Evolutionary conservation across 2,329 filamentous ascomycete genomes (phyloP).

Genomic region (Colletotrichum navitas): DNA sequence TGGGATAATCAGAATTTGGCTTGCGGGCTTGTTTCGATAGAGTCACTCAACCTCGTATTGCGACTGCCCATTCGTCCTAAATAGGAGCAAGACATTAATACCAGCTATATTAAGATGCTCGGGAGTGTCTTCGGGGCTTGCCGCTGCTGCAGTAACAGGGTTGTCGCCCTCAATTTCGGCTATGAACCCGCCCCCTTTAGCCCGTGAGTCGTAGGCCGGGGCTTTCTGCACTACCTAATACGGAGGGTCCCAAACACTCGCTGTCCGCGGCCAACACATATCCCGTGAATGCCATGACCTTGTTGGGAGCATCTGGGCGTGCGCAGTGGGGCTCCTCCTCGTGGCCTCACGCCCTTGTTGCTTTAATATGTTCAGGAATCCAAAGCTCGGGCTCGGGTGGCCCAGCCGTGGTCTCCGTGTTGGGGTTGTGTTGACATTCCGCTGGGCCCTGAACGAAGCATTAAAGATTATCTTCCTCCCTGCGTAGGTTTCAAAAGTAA

Average conservation of each 20-base stretch:
- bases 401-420: constrained; percentile 8
- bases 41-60: not conserved
- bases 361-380: constrained; percentile 12
- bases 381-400: not conserved
- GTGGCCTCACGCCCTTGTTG: constrained; percentile 8
- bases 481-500: not conserved
- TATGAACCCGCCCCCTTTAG: constrained; percentile 8
- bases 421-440: constrained; percentile 23
- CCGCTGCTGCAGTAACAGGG: constrained; percentile 17
- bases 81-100: not conserved
- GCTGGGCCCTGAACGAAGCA: not conserved
- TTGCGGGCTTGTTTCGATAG: not conserved
- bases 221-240: not conserved
- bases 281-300: constrained; percentile 14
- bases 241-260: constrained; percentile 19
- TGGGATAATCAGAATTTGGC: not conserved
- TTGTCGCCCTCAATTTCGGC: constrained; percentile 8
- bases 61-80: not conserved
- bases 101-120: not conserved
- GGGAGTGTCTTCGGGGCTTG: constrained; percentile 20
- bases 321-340: not conserved
- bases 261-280: constrained; percentile 11
- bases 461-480: constrained; percentile 27
- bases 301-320: constrained; percentile 3
- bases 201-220: constrained; percentile 31